A percentile compares a stretch with the other conserved stretches of the same genome.
Evolutionary conservation across 805 yeast genomes (phyloP).

Genomic region (Saccharomycopsis malanga): DNA sequence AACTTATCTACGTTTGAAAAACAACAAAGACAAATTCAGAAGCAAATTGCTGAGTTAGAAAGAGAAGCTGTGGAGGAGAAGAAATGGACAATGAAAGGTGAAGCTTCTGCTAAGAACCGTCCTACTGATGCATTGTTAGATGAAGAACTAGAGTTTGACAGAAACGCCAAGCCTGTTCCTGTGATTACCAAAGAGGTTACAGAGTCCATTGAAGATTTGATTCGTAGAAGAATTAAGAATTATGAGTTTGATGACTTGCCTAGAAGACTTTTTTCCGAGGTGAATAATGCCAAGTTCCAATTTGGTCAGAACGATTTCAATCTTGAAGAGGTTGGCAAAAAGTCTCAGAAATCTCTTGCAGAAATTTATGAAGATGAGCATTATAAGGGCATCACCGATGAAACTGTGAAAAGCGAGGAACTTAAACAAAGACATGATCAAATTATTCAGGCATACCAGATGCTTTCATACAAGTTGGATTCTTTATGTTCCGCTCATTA

Average conservation of each 20-base stretch:
- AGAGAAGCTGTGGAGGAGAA: slow-evolving; percentile 84
- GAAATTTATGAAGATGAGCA: slow-evolving; percentile 88
- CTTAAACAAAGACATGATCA: slow-evolving; percentile 71
- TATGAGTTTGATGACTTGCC: slow-evolving; percentile 80
- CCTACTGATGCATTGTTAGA: slow-evolving; percentile 78
- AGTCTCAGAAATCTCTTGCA: slow-evolving; percentile 82
- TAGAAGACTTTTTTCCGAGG: slow-evolving; percentile 59
- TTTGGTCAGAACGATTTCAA: slow-evolving; percentile 43
- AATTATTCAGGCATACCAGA: slow-evolving; percentile 55
- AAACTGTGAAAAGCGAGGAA: slow-evolving; percentile 52
- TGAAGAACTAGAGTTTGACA: slow-evolving; percentile 81
- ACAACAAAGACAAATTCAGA: slow-evolving; percentile 69
- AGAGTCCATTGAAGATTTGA: slow-evolving; percentile 80
- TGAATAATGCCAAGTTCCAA: slow-evolving; percentile 51
- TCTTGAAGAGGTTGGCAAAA: slow-evolving; percentile 57
- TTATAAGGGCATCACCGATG: slow-evolving; percentile 39
- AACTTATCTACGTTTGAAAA: slow-evolving; percentile 70
- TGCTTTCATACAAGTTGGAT: slow-evolving; percentile 67
- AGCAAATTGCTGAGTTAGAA: slow-evolving; percentile 74
- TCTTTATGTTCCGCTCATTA: slow-evolving; percentile 91
- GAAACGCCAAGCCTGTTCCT: slow-evolving; percentile 94
- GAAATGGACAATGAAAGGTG: slow-evolving; percentile 93
- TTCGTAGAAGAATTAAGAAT: slow-evolving; percentile 69
- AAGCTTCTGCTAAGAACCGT: slow-evolving; percentile 72
- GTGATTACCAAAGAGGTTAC: slow-evolving; percentile 87